phyloP scores from a whole-genome alignment of 2,329 filamentous ascomycete species.

The Phialemoniopsis sp. region DNA sequence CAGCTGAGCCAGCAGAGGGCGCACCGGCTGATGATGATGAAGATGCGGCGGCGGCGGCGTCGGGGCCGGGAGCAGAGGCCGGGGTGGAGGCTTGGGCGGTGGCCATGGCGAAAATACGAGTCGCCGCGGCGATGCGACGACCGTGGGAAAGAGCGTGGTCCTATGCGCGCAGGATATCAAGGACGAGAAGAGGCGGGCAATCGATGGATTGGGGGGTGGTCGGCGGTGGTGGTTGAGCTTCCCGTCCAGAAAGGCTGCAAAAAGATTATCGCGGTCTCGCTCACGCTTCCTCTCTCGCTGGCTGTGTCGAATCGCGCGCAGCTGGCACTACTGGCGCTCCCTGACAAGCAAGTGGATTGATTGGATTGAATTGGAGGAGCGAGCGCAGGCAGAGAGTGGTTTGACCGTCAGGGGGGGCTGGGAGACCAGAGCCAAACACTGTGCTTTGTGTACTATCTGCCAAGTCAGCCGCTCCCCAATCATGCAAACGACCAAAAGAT shows the following conservation, averaged over 20 bases:
- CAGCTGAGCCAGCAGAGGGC: background rate
- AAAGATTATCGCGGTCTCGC: constrained; percentile 3
- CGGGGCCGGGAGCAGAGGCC: constrained; percentile 15
- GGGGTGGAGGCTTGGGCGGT: constrained; percentile 31
- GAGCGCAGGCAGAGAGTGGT: too few species aligned
- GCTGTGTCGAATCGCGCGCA: background rate
- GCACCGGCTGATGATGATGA: background rate
- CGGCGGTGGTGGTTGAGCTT: too few species aligned
- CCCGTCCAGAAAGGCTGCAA: constrained; percentile 1
- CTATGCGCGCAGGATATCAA: too few species aligned
- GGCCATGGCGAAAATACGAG: constrained; percentile 36
- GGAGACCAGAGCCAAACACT: too few species aligned
- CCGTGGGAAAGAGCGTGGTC: background rate
- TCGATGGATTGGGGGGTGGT: too few species aligned
- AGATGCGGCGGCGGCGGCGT: constrained; percentile 6
- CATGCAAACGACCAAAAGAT: too few species aligned
- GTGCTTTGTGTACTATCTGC: too few species aligned
- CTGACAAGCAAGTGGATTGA: background rate
- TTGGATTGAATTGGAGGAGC: background rate
- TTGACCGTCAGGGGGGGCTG: too few species aligned
- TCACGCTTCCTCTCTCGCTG: too few species aligned
- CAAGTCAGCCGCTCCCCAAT: too few species aligned
- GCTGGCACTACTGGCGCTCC: background rate
- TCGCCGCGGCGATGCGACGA: constrained; percentile 31
- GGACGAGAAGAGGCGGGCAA: too few species aligned